Evolutionary conservation across 148 eudicot genomes (phyloP).

Genomic region (Camellia japonica): DNA sequence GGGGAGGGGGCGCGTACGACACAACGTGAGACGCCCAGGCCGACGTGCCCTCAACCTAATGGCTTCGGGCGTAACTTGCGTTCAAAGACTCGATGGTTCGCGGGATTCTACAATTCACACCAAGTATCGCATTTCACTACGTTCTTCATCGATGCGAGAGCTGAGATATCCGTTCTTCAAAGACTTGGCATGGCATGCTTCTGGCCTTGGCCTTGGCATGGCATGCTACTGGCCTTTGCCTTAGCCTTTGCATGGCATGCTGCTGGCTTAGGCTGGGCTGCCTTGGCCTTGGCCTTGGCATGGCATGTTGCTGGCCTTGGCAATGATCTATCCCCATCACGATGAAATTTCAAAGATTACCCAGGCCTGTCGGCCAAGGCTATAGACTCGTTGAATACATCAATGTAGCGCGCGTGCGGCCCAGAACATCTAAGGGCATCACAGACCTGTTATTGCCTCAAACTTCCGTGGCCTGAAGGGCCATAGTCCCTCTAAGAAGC

Average conservation of each 20-base stretch:
- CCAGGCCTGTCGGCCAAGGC: slow-evolving; percentile 36
- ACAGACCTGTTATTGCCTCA: slow-evolving; percentile 10
- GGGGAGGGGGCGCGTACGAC: no score
- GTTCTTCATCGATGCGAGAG: slow-evolving; percentile 37
- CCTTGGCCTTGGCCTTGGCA: no score
- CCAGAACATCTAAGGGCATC: slow-evolving; percentile 11
- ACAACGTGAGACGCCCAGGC: slow-evolving; percentile 16
- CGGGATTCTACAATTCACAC: slow-evolving; percentile 32
- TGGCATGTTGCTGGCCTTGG: not conserved
- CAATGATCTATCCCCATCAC: slow-evolving; percentile 60
- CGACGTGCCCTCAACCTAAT: slow-evolving; percentile 24
- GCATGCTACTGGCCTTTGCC: no score
- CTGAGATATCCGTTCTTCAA: slow-evolving; percentile 25
- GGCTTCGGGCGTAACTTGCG: slow-evolving; percentile 40
- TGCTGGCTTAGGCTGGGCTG: no score
- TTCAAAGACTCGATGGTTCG: slow-evolving; percentile 40
- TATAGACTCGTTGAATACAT: slow-evolving; percentile 8
- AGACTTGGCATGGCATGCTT: no score
- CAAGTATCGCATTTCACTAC: slow-evolving; percentile 31
- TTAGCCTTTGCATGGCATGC: no score
- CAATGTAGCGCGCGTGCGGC: slow-evolving; percentile 7
- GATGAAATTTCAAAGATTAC: slow-evolving; percentile 59
- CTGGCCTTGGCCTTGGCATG: no score
- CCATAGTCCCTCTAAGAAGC: slow-evolving; percentile 28
- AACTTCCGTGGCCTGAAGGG: slow-evolving; percentile 14